Base-by-base conservation (phyloP, 1,139 yeast genomes). In the Kodamaea derodonti region DNA sequence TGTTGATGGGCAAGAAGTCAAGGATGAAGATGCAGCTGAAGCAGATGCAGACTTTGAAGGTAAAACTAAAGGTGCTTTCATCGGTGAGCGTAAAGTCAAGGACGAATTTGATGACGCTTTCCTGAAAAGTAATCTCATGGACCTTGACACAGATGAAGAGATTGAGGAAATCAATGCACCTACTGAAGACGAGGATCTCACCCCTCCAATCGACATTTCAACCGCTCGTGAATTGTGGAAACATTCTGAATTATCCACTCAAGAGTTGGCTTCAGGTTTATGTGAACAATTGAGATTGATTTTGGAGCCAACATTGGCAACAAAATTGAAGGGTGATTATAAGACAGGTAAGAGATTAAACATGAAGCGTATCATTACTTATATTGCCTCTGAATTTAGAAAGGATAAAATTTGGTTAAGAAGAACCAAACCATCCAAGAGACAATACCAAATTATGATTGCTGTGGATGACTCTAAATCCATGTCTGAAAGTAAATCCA, bases 321-420 rank as follows among this genome's bases (percentile, higher is more conserved):
- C 98, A 3, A 92, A 92, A 57, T 69, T 94, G 39, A 80, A 78
- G 45, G 99, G 99, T 50, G 98, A 94, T 58, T 94, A 87, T 62
- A 88, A 90, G 61, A 90, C 97, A 2, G 99, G 99, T 58, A 94
- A 94, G 60, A 73, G 98, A 46, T 74, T 94, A 52, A 94, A 94
- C 60, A 90, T 94, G 97, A 92, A 90, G 70, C 73, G 97, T 47
- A 94, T 94, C 48, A 92, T 94, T 52, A 96, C 98, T 11, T 94
- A 92, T 61, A 92, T 94, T 67, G 98, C 99, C 1, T 85, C 95
- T 32, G 96, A 90, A 53, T 94, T 88, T 76, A 81, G 95, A 53
- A 92, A 92, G 60, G 99, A 94, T 60, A 94, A 94, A 69, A 94
- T 94, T 42, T 94, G 99, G 99, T 73, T 94, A 65, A 78, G 97